Base-by-base conservation (phyloP, 371 early-diverging fungal genomes). In the Capniomyces stellatus region DNA sequence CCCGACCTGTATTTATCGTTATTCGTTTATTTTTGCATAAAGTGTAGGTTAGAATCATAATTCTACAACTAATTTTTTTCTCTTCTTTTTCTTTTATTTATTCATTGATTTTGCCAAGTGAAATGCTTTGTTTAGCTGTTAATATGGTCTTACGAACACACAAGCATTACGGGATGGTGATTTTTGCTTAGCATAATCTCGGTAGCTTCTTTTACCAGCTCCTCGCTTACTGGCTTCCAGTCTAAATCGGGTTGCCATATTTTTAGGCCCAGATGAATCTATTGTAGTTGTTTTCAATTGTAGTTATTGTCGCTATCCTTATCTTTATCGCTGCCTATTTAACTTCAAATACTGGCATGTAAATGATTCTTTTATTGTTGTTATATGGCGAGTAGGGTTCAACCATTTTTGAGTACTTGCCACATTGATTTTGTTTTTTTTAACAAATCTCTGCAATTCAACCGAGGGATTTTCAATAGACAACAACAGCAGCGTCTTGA, bases 211-310 rank as follows among this genome's bases (percentile, higher is more conserved):
- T 93, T 94, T 58, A 94, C 81, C 13, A 91, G 65, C 63, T 95
- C 96, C 61, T 95, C 96, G 53, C 86, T 83, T 23, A 91, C 76
- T 2, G 93, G 94, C 57, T 88, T 74, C 93, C 96, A 93, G 19
- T 75, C 73, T 2, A 69, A 56, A 53, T 64, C 73, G 8, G 76
- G 59, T 52, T 72, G 75, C 70, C 73, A 74, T 30, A 72, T 60
- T 29, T 76, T 77, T 21, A 79, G 70, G 12, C 86, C 85, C 12
- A 89, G 68, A 60, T 87, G 83, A 8, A 73, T 64, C 72, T 80
- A 53, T 23, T 28, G 46, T 18, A 46, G 8, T 4, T n/a, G n/a
- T n/a, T n/a, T n/a, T n/a, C n/a, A n/a, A n/a, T n/a, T n/a, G n/a
- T n/a, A n/a, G n/a, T n/a, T n/a, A n/a, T n/a, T n/a, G n/a, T n/a